Percentiles rank a stretch among this genome's conserved stretches.
Conservation (phyloP, 805 yeast genomes). For the Hanseniaspora mollemarum region DNA sequence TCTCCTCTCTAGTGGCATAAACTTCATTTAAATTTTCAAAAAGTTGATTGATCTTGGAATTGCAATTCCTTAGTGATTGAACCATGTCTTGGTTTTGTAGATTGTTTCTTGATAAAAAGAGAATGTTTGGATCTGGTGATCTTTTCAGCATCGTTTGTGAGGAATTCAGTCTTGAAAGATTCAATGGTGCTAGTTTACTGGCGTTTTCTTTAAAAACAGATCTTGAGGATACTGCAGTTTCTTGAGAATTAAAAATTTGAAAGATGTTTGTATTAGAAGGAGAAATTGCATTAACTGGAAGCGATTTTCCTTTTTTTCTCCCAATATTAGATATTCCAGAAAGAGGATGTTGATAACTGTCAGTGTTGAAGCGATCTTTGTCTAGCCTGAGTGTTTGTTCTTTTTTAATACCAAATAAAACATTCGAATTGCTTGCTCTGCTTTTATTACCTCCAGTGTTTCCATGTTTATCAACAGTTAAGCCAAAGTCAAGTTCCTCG, state of each 20-base stretch:
- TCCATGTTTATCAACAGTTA: background rate
- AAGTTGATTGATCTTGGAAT: background rate
- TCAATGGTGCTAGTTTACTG: slow-evolving; percentile 8
- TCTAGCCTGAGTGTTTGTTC: background rate
- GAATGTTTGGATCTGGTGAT: slow-evolving; percentile 2
- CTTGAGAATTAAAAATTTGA: background rate
- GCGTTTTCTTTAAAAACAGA: background rate
- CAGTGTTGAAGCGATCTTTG: no score
- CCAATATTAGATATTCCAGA: background rate
- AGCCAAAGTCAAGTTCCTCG: background rate
- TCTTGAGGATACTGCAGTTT: background rate
- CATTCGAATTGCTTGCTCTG: background rate
- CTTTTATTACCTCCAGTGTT: background rate
- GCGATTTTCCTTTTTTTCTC: background rate
- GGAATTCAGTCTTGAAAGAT: slow-evolving; percentile 2
- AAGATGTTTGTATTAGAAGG: background rate
- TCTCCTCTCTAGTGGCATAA: slow-evolving; percentile 2
- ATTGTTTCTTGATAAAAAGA: slow-evolving; percentile 3
- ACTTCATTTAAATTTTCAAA: slow-evolving; percentile 8
- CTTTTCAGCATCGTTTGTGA: slow-evolving; percentile 1
- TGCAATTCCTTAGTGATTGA: background rate
- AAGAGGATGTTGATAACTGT: no score
- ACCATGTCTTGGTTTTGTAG: slow-evolving; percentile 5
- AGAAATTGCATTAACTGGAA: background rate
- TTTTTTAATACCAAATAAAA: background rate